Evolutionary conservation across 768 basidiomycete species (phyloP).

Genomic region (Hypholoma sublateritium): DNA sequence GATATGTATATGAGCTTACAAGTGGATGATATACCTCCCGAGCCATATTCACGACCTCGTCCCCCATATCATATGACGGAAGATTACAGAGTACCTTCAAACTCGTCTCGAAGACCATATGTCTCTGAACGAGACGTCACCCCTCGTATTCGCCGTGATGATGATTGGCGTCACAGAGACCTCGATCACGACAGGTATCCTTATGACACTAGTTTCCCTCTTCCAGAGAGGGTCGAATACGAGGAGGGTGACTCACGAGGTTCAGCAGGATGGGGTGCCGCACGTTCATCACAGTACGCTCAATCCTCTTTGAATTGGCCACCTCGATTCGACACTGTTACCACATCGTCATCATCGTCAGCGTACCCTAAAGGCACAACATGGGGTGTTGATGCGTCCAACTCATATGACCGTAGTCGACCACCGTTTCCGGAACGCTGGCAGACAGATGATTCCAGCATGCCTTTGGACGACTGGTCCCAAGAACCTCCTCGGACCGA

Average conservation of each 20-base stretch:
- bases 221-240: conserved; percentile 48
- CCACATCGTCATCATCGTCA: conserved; percentile 38
- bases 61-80: conserved; percentile 49
- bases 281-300: conserved; percentile 40
- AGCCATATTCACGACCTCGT: conserved; percentile 51
- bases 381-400: conserved; percentile 35
- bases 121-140: conserved; percentile 51
- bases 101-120: conserved; percentile 41
- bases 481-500: conserved; percentile 25
- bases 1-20: conserved; percentile 49
- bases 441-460: conserved; percentile 22
- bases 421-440: conserved; percentile 34
- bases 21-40: conserved; percentile 50
- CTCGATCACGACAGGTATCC: conserved; percentile 45
- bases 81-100: conserved; percentile 44
- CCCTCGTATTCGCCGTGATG: conserved; percentile 51
- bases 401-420: conserved; percentile 39
- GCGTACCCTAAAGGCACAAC: conserved; percentile 48
- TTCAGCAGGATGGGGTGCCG: conserved; percentile 45
- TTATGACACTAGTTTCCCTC: conserved; percentile 49
- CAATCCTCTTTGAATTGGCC: conserved; percentile 48
- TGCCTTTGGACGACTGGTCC: conserved; percentile 34
- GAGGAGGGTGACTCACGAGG: conserved; percentile 44
- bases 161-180: conserved; percentile 53
- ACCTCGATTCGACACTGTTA: conserved; percentile 44